A percentile compares a stretch with the other conserved stretches of the same genome.
phyloP scores from a whole-genome alignment of 208 protist genomes.

The Leishmania mexicana region DNA sequence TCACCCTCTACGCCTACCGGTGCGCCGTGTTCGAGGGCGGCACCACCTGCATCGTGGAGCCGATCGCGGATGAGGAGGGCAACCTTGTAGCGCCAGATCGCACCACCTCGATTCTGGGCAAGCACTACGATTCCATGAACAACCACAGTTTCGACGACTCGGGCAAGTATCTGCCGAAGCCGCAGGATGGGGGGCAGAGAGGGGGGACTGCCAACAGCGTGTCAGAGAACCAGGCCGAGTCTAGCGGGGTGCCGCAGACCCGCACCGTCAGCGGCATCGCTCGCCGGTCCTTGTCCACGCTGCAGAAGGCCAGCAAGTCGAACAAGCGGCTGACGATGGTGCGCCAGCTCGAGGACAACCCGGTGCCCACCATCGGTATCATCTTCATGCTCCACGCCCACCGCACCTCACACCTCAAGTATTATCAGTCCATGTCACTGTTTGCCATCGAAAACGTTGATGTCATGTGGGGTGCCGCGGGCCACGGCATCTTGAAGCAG shows the following conservation, averaged over 20 bases:
- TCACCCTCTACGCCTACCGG: slow-evolving; percentile 79
- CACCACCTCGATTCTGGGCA: slow-evolving; percentile 53
- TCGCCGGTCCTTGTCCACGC: slow-evolving; percentile 14
- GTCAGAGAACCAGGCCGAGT: background rate
- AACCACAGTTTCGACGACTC: slow-evolving; percentile 39
- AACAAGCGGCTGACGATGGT: slow-evolving; percentile 34
- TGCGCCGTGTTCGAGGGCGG: slow-evolving; percentile 33
- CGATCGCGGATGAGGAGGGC: slow-evolving; percentile 47
- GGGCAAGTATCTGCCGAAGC: slow-evolving; percentile 49
- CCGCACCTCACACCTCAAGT: slow-evolving; percentile 80
- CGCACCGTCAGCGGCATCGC: slow-evolving; percentile 16
- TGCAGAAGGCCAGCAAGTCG: slow-evolving; percentile 23
- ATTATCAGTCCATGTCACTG: slow-evolving; percentile 71
- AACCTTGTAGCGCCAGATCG: slow-evolving; percentile 39
- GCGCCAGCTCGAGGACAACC: slow-evolving; percentile 36
- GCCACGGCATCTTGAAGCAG: slow-evolving; percentile 40
- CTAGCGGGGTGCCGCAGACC: background rate
- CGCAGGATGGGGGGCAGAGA: slow-evolving; percentile 6
- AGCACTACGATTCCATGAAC: slow-evolving; percentile 60
- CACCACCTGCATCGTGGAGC: slow-evolving; percentile 39
- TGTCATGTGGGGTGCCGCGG: slow-evolving; percentile 47
- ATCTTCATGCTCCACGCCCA: slow-evolving; percentile 76
- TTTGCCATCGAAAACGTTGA: slow-evolving; percentile 82
- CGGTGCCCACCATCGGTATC: slow-evolving; percentile 81
- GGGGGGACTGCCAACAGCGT: background rate